Evolutionary conservation across 495 filamentous ascomycete genomes (phyloP).

Genomic region (Lophiostoma macrostomum): DNA sequence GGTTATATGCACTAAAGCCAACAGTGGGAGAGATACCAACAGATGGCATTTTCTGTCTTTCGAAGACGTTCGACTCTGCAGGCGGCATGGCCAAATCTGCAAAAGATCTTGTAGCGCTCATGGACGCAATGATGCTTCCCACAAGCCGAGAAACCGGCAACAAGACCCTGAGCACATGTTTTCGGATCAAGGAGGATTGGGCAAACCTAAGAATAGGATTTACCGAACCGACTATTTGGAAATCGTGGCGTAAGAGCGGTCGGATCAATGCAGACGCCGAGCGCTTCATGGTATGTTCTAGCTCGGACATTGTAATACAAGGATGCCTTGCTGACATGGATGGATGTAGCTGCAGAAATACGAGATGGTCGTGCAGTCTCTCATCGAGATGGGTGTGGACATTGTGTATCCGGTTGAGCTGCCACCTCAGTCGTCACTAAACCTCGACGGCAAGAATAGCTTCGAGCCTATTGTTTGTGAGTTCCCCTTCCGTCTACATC

Average conservation of each 20-base stretch:
- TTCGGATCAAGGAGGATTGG: constrained; percentile 32
- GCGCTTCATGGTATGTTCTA: constrained; percentile 31
- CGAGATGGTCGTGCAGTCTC: constrained; percentile 24
- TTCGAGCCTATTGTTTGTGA: constrained; percentile 34
- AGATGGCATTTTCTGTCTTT: constrained; percentile 33
- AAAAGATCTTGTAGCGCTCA: constrained; percentile 35
- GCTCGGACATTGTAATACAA: background rate
- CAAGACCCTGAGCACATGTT: constrained; percentile 8
- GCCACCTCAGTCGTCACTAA: constrained; percentile 20
- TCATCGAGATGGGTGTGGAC: constrained; percentile 33
- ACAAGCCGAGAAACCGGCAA: constrained; percentile 24
- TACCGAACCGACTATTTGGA: constrained; percentile 33
- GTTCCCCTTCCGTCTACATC: constrained; percentile 1
- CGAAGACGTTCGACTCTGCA: constrained; percentile 34
- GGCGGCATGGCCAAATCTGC: constrained; percentile 39
- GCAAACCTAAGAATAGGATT: constrained; percentile 26
- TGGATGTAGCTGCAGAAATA: constrained; percentile 28
- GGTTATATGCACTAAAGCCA: constrained; percentile 36
- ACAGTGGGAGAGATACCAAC: constrained; percentile 34
- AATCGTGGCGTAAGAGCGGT: constrained; percentile 26
- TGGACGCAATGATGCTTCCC: constrained; percentile 35
- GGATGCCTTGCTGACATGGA: constrained; percentile 3
- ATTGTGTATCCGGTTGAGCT: constrained; percentile 32
- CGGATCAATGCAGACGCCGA: constrained; percentile 32
- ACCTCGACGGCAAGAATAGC: constrained; percentile 25